A percentile compares a stretch with the other conserved stretches of the same genome.
Conservation (phyloP, 768 basidiomycete genomes). For the Sporobolomyces phaffii region DNA sequence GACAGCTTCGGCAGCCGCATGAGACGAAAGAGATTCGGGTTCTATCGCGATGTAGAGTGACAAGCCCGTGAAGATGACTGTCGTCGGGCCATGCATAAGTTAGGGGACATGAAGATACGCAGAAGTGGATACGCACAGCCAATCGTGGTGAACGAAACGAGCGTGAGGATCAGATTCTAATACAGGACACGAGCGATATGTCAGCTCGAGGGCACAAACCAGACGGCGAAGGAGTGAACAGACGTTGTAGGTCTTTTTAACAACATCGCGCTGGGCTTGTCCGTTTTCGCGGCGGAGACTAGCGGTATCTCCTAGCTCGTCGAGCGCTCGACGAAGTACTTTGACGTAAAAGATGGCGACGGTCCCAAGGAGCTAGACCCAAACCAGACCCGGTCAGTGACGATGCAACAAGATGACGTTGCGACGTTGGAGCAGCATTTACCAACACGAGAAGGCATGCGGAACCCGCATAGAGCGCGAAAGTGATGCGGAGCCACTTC, state of each 20-base stretch:
- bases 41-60: conserved; percentile 5
- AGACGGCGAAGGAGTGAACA: background rate
- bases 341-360: background rate
- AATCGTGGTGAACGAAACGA: background rate
- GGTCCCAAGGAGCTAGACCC: background rate
- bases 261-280: background rate
- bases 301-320: background rate
- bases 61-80: background rate
- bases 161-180: conserved; percentile 1
- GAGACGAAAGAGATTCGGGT: background rate
- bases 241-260: background rate
- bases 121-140: conserved; percentile 8
- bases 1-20: background rate
- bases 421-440: background rate
- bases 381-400: background rate
- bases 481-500: background rate
- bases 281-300: background rate
- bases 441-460: background rate
- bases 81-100: too few relatives aligned
- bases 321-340: background rate
- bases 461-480: conserved; percentile 3
- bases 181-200: too few relatives aligned
- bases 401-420: background rate
- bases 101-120: too few relatives aligned
- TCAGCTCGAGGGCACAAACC: background rate